Evolutionary conservation across 2,329 filamentous ascomycete species (phyloP).

Genomic region (Metarhizium brunneum): DNA sequence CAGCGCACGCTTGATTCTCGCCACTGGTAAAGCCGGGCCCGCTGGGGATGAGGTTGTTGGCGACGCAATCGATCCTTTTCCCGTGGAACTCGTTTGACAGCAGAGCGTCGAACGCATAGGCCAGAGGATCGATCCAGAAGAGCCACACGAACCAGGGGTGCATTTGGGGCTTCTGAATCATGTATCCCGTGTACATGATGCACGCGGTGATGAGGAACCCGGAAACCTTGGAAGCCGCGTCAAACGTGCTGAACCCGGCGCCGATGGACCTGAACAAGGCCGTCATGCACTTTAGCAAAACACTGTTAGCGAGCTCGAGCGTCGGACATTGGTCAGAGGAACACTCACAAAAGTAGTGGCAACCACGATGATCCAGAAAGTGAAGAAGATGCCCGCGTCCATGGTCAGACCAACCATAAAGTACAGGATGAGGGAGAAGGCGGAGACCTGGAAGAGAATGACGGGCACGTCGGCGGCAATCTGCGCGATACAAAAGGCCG

Average conservation of each 20-base stretch:
- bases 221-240: slow-evolving; percentile 48
- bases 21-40: slow-evolving; percentile 36
- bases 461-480: slow-evolving; percentile 46
- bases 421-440: slow-evolving; percentile 50
- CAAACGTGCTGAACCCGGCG: slow-evolving; percentile 46
- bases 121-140: slow-evolving; percentile 57
- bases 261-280: slow-evolving; percentile 48
- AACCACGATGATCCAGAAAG: slow-evolving; percentile 47
- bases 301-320: slow-evolving; percentile 5
- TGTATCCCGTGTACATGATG: slow-evolving; percentile 55
- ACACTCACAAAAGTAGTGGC: slow-evolving; percentile 38
- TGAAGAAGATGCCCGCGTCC: slow-evolving; percentile 48
- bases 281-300: slow-evolving; percentile 37
- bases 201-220: slow-evolving; percentile 39
- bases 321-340: neutral
- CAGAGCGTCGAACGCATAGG: slow-evolving; percentile 60
- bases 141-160: slow-evolving; percentile 55
- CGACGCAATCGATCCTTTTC: slow-evolving; percentile 41
- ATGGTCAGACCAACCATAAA: slow-evolving; percentile 52
- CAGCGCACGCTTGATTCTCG: slow-evolving; percentile 42
- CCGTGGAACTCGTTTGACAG: slow-evolving; percentile 62
- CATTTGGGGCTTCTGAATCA: slow-evolving; percentile 53
- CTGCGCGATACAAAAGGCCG: slow-evolving; percentile 48
- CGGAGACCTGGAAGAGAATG: slow-evolving; percentile 46
- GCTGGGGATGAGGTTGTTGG: slow-evolving; percentile 39